Conservation (phyloP, 2,329 filamentous ascomycete genomes). For the Phialophora chinensis region DNA sequence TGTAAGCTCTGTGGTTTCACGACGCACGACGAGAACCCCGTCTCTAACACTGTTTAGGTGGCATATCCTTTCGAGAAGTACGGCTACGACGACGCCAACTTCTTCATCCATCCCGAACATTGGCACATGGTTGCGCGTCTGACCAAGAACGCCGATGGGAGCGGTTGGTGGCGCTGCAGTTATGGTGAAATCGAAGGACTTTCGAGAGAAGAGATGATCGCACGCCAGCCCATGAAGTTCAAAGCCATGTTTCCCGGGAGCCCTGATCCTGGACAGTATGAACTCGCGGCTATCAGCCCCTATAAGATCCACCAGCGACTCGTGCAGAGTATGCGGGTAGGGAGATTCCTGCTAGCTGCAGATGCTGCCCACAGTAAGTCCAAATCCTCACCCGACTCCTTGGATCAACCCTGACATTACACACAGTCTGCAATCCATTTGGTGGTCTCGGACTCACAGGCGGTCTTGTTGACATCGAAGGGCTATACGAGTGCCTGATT, state of each 20-base stretch:
- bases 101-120: constrained; percentile 66
- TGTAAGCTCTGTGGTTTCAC: constrained; percentile 24
- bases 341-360: constrained; percentile 63
- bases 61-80: constrained; percentile 36
- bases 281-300: constrained; percentile 62
- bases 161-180: constrained; percentile 67
- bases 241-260: constrained; percentile 65
- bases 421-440: constrained; percentile 53
- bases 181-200: constrained; percentile 65
- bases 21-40: background rate
- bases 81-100: constrained; percentile 44
- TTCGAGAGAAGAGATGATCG: constrained; percentile 60
- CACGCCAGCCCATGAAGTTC: constrained; percentile 63
- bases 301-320: constrained; percentile 69
- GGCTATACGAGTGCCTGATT: constrained; percentile 64
- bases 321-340: constrained; percentile 62
- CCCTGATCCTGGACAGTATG: constrained; percentile 64
- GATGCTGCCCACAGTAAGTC: constrained; percentile 63
- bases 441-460: constrained; percentile 69
- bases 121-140: constrained; percentile 69
- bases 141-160: constrained; percentile 54
- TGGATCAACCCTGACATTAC: background rate
- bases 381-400: background rate
- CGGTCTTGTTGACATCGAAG: constrained; percentile 67
- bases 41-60: constrained; percentile 21